phyloP scores from a whole-genome alignment of 495 filamentous ascomycete genomes.

The Talaromyces nanjingensis region DNA sequence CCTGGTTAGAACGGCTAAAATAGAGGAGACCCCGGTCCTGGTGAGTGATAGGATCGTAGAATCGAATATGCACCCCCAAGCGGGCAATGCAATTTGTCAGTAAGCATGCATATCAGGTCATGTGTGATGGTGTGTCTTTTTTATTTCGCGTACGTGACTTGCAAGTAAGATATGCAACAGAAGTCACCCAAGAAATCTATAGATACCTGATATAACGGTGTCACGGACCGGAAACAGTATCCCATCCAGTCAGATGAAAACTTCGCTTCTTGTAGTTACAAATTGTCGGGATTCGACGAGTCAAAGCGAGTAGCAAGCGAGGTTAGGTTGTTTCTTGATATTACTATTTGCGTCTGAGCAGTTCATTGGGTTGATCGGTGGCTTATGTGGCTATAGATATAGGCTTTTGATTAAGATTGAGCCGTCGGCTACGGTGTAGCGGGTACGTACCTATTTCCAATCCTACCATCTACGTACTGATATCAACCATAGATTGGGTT shows the following conservation, averaged over 20 bases:
- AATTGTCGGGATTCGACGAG: neutral
- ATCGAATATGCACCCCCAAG: neutral
- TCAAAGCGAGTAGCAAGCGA: neutral
- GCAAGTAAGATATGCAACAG: neutral
- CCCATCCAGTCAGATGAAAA: neutral
- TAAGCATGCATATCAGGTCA: constrained; percentile 1
- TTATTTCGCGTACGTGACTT: neutral
- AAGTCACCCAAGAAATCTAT: neutral
- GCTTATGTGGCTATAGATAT: neutral
- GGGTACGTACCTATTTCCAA: neutral
- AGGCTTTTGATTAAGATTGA: neutral
- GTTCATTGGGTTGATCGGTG: neutral
- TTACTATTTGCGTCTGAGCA: neutral
- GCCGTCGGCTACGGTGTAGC: neutral
- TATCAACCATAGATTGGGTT: neutral
- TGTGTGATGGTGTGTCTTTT: neutral
- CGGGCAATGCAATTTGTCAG: neutral
- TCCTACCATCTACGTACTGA: neutral
- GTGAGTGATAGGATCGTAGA: neutral
- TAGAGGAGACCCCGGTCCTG: neutral
- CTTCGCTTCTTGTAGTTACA: neutral
- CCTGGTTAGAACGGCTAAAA: neutral
- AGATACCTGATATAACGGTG: neutral
- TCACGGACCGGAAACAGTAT: neutral
- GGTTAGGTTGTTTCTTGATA: neutral